A percentile compares a stretch with the other conserved stretches of the same genome.
phyloP scores from a whole-genome alignment of 2,329 filamentous ascomycete genomes.

The Fusarium verticillioides region DNA sequence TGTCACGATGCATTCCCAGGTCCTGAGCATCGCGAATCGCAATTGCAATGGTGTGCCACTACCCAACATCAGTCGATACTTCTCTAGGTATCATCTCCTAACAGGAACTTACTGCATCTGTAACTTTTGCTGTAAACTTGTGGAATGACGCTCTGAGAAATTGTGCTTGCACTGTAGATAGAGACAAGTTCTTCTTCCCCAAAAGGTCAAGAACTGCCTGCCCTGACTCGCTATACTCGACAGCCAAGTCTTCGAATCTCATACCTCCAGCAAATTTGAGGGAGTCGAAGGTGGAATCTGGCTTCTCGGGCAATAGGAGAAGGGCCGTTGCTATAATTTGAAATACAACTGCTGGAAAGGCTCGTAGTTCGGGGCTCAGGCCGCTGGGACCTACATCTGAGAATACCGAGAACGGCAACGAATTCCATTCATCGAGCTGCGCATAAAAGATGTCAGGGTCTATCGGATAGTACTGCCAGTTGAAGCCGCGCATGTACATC shows the following conservation, averaged over 20 bases:
- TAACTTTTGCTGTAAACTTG: slow-evolving; percentile 69
- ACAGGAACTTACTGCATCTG: slow-evolving; percentile 59
- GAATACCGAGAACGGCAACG: slow-evolving; percentile 62
- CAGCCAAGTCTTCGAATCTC: slow-evolving; percentile 69
- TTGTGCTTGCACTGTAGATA: slow-evolving; percentile 67
- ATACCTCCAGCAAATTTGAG: slow-evolving; percentile 69
- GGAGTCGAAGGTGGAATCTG: slow-evolving; percentile 61
- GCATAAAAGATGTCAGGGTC: slow-evolving; percentile 63
- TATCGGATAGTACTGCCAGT: slow-evolving; percentile 68
- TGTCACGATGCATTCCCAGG: slow-evolving; percentile 67
- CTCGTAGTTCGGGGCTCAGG: slow-evolving; percentile 62
- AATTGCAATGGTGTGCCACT: slow-evolving; percentile 67
- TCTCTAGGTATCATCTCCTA: neutral
- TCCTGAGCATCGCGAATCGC: slow-evolving; percentile 72
- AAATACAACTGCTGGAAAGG: slow-evolving; percentile 70
- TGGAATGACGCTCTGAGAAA: slow-evolving; percentile 67
- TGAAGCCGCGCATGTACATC: slow-evolving; percentile 67
- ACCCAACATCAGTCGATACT: neutral
- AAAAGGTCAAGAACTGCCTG: slow-evolving; percentile 63
- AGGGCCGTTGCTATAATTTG: slow-evolving; percentile 67
- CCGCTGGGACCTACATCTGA: slow-evolving; percentile 61
- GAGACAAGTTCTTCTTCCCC: slow-evolving; percentile 66
- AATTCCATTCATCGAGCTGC: slow-evolving; percentile 66
- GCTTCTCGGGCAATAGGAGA: slow-evolving; percentile 60
- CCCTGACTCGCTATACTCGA: slow-evolving; percentile 70